phyloP scores from a whole-genome alignment of 1,139 yeast genomes.

The Hanseniaspora uvarum region DNA sequence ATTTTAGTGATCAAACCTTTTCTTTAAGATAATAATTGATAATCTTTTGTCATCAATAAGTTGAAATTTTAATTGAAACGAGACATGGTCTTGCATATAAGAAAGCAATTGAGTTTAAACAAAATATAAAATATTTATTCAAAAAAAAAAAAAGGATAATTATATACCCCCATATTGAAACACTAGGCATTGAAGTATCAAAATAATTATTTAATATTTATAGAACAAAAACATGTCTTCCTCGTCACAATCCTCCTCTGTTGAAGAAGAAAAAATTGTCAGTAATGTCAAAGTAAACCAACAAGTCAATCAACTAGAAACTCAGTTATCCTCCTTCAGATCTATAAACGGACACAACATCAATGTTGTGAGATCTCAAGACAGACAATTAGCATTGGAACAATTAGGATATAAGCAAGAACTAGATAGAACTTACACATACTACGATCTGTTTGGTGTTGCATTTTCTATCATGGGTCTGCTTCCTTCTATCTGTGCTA shows the following conservation, averaged over 20 bases:
- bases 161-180: neutral
- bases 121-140: no score
- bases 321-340: constrained; percentile 19
- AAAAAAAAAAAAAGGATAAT: no score
- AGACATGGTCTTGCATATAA: no score
- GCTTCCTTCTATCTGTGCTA: constrained; percentile 40
- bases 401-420: constrained; percentile 46
- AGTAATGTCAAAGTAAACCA: neutral
- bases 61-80: no score
- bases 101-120: neutral
- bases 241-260: neutral
- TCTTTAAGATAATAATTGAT: no score
- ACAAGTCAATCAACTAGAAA: neutral
- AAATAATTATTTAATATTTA: no score
- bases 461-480: constrained; percentile 46
- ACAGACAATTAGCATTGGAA: constrained; percentile 34
- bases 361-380: constrained; percentile 15
- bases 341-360: constrained; percentile 22
- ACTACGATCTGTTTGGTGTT: constrained; percentile 41
- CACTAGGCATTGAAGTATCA: neutral
- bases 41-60: no score
- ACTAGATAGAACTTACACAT: constrained; percentile 38
- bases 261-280: neutral
- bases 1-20: no score
- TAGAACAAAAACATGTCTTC: neutral